Evolutionary conservation across 768 basidiomycete genomes (phyloP).

Genomic region (Sarcomyxa edulis): DNA sequence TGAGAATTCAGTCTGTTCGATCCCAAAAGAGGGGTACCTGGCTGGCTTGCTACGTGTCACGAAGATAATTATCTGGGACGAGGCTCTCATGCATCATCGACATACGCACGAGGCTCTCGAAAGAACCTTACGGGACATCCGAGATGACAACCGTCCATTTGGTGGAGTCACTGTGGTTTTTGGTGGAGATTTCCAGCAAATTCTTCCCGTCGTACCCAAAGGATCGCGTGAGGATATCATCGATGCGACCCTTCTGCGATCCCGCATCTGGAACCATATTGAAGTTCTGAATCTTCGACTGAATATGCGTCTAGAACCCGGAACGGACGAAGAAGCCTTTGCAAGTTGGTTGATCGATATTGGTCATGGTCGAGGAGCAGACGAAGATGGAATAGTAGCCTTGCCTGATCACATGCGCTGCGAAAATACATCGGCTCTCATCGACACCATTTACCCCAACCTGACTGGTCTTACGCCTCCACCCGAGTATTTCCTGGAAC

Average conservation of each 20-base stretch:
- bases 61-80: constrained; percentile 39
- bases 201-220: constrained; percentile 33
- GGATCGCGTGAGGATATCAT: constrained; percentile 34
- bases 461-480: constrained; percentile 5
- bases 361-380: constrained; percentile 23
- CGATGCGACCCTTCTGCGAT: constrained; percentile 25
- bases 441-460: constrained; percentile 20
- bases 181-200: constrained; percentile 47
- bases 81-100: constrained; percentile 31
- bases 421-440: constrained; percentile 14
- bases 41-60: constrained; percentile 27
- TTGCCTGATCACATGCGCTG: constrained; percentile 24
- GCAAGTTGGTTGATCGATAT: constrained; percentile 32
- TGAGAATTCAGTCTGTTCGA: constrained; percentile 24
- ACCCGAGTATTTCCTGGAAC: constrained; percentile 26
- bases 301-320: constrained; percentile 36
- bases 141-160: constrained; percentile 24
- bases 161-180: constrained; percentile 41
- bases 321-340: constrained; percentile 21
- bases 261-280: constrained; percentile 31
- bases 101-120: constrained; percentile 35
- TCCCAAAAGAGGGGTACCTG: constrained; percentile 23
- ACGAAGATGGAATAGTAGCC: constrained; percentile 13
- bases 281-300: constrained; percentile 23
- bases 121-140: constrained; percentile 27